These are phyloP conservation scores for Conticribra guillardii DNA, from an alignment of 108 stramenopile species.

Conservation along the genomic window DNA sequence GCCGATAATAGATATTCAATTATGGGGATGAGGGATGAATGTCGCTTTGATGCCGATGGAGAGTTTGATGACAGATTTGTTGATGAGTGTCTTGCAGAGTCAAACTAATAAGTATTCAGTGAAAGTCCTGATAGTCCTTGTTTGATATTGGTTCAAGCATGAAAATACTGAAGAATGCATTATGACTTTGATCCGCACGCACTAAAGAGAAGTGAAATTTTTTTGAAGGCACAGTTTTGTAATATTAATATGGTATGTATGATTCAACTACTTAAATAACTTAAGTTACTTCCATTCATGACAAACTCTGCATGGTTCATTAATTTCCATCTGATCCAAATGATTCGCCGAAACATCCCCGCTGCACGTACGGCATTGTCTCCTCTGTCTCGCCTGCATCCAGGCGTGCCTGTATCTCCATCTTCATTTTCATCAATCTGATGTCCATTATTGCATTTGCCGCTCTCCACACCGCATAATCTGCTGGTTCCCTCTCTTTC, in stretches of 20 bases:
- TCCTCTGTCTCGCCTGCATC: constrained; percentile 42
- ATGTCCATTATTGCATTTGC: constrained; percentile 54
- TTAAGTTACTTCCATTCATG: too few species aligned
- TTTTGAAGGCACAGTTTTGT: too few species aligned
- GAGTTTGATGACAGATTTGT: constrained; percentile 71
- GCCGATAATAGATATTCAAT: constrained; percentile 80
- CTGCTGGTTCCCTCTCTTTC: constrained; percentile 42
- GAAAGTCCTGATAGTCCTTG: too few species aligned
- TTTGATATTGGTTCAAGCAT: too few species aligned
- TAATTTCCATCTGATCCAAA: background rate
- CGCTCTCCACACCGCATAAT: constrained; percentile 49
- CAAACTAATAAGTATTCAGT: background rate
- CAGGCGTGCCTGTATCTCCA: constrained; percentile 40
- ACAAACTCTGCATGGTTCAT: background rate
- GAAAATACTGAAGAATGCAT: too few species aligned
- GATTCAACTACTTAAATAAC: too few species aligned
- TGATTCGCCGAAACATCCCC: constrained; percentile 8
- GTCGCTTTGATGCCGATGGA: constrained; percentile 68
- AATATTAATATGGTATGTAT: too few species aligned
- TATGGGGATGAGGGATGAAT: constrained; percentile 64
- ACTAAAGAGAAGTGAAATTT: too few species aligned
- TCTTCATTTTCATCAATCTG: constrained; percentile 45
- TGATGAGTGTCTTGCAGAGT: constrained; percentile 48
- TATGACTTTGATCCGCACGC: too few species aligned
- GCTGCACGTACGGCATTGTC: constrained; percentile 42